Evolutionary conservation across 495 filamentous ascomycete species (phyloP), one percentile per base, ranked within the genome.

Genomic region (Aspergillus kassunensis): DNA sequence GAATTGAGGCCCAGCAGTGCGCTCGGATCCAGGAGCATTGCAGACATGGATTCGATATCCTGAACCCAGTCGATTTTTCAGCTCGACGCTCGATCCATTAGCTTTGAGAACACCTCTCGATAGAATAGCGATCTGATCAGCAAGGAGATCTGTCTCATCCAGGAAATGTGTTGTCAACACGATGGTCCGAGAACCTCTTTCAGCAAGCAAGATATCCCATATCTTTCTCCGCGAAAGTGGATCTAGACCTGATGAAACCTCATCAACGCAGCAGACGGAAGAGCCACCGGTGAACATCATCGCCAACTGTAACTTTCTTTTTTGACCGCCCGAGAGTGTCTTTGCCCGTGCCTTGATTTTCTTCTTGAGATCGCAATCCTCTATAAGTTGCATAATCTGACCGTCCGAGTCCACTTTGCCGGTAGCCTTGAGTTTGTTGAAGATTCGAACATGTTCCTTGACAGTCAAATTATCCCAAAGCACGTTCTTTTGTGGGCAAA

Each of bases 281-380:
- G 84, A 88, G 15, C 89, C 90, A 33, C 90, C 90, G 20, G 88
- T 90, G 46, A 96, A 81, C 89, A 93, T 95, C 81, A 92, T 90
- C n/a, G 86, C 85, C 9, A 96, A 78, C 61, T 96, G 90, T n/a
- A 92, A 71, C 65, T 95, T 95, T 19, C 90, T 77, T 66, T 92
- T 95, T 66, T 96, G 90, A 1, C 90, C 90, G 6, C 90, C 90
- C 2, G 89, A 93, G 5, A 95, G 73, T 1, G 87, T 88, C 49
- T 77, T 78, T 0, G 87, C 76, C 54, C 72, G 68, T 0, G 88
- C 83, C 35, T 81, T 79, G 19, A 78, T 61, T 67, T 95, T 96
- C 8, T 76, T 68, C 13, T 74, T 75, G 10, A 96, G 77, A 59
- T 91, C 90, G 53, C 91, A 83, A 2, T 77, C 75, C 3, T 63